Conservation (phyloP, 495 filamentous ascomycete species). For the Coniosporium apollinis region DNA sequence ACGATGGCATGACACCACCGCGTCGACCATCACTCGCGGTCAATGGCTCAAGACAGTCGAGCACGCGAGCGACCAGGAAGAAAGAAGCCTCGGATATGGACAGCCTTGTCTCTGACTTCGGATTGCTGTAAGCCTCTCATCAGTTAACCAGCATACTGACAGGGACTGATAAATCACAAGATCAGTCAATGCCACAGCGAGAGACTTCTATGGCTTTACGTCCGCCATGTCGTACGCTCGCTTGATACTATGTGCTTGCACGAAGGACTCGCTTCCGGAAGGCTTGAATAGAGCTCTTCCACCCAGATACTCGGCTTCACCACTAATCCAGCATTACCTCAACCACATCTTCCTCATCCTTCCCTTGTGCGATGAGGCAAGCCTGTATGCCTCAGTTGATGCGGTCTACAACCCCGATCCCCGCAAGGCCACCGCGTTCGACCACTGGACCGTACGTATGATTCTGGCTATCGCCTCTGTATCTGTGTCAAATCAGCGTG, state of each 20-base stretch:
- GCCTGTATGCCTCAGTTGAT: slow-evolving; percentile 58
- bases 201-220: slow-evolving; percentile 78
- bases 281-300: slow-evolving; percentile 43
- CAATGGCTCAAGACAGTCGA: slow-evolving; percentile 7
- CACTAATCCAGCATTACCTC: slow-evolving; percentile 66
- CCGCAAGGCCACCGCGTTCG: slow-evolving; percentile 46
- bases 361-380: slow-evolving; percentile 62
- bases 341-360: slow-evolving; percentile 62
- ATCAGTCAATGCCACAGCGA: slow-evolving; percentile 77
- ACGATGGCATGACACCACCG: slow-evolving; percentile 16
- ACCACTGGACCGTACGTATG: slow-evolving; percentile 77
- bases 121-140: slow-evolving; percentile 24
- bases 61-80: slow-evolving; percentile 14
- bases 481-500: slow-evolving; percentile 48
- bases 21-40: slow-evolving; percentile 14
- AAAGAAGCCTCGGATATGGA: slow-evolving; percentile 27
- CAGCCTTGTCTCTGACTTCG: slow-evolving; percentile 29
- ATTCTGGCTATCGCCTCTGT: slow-evolving; percentile 66
- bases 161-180: no score
- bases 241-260: slow-evolving; percentile 56
- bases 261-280: slow-evolving; percentile 45
- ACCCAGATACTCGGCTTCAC: slow-evolving; percentile 41
- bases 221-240: slow-evolving; percentile 74
- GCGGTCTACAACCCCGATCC: slow-evolving; percentile 46
- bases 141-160: no score